Base-by-base conservation (phyloP, 306 rosid species). In the Datisca glomerata region DNA sequence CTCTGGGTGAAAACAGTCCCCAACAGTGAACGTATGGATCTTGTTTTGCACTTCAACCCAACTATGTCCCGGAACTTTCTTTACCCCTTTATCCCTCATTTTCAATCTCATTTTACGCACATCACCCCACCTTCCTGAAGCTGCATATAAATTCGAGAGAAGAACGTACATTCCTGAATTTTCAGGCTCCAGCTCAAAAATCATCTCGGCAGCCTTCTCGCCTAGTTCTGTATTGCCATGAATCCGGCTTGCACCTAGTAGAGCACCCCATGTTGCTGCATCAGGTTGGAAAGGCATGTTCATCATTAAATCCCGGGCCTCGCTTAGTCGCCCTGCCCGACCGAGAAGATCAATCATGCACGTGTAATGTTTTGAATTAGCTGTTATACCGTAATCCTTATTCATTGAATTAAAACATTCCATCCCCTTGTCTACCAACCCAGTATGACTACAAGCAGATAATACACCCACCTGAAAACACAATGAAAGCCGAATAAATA, bases 281-380 rank as follows among this genome's bases (percentile, higher is more conserved):
- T 61, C 80, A 31, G 92, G 92, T 59, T 73, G 56, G 20, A 76
- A 79, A 44, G 92, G 83, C 92, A 84, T 84, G 41, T 23, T 69
- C 61, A 46, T 60, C 79, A 84, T 79, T 39, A 84, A 64, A 43
- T 73, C 60, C 25, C 63, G 76, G 5, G 94, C 94, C 65, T 79
- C 92, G 13, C 68, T 76, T 34, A 84, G 61, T 47, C 74, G 70
- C 47, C 94, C 94, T 1, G 92, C 83, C 51, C 92, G 67, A n/a
- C 92, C 94, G 22, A 84, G 79, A 65, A 84, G 94, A 61, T 84
- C 94, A 42, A 84, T 64, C 74, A 73, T 66, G 70, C 94, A 84
- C 19, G 94, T 76, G 60, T 70, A 84, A 43, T 79, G 94, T 55
- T 73, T 79, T 42, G 80, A 49, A 64, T 66, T 68, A 35, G 78